Conservation (phyloP, 495 filamentous ascomycete genomes). For the Hypoxylon cercidicola region DNA sequence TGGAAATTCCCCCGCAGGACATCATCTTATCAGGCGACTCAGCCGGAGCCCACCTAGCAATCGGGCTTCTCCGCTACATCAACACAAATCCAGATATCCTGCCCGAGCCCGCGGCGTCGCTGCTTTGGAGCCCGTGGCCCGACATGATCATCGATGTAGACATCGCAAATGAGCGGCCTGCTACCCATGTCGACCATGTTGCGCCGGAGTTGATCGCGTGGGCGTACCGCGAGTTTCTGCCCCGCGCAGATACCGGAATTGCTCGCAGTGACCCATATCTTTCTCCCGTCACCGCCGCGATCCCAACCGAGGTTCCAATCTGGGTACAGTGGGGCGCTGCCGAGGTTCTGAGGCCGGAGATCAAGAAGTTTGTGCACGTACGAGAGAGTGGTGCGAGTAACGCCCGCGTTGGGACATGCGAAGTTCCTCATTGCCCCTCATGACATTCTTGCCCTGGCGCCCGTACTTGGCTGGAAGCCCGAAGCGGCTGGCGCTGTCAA, state of each 20-base stretch:
- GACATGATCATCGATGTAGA: conserved; percentile 28
- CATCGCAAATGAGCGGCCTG: conserved; percentile 12
- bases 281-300: conserved; percentile 9
- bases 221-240: conserved; percentile 19
- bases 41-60: conserved; percentile 40
- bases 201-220: conserved; percentile 10
- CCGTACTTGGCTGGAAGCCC: conserved; percentile 13
- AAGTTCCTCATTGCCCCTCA: conserved; percentile 12
- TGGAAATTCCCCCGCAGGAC: conserved; percentile 41
- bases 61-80: conserved; percentile 52
- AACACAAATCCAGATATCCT: conserved; percentile 21
- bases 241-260: not conserved
- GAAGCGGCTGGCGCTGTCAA: conserved; percentile 11
- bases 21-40: conserved; percentile 41
- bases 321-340: conserved; percentile 14
- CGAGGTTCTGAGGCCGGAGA: conserved; percentile 7
- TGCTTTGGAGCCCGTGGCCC: conserved; percentile 42
- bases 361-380: conserved; percentile 9
- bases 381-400: conserved; percentile 2
- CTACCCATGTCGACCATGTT: conserved; percentile 17
- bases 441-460: conserved; percentile 8
- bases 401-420: not conserved
- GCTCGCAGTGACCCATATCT: conserved; percentile 9
- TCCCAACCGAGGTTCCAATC: conserved; percentile 4
- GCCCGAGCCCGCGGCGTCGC: conserved; percentile 16